Evolutionary conservation across 208 protist genomes (phyloP).

Genomic region (Acanthamoeba triangularis): DNA sequence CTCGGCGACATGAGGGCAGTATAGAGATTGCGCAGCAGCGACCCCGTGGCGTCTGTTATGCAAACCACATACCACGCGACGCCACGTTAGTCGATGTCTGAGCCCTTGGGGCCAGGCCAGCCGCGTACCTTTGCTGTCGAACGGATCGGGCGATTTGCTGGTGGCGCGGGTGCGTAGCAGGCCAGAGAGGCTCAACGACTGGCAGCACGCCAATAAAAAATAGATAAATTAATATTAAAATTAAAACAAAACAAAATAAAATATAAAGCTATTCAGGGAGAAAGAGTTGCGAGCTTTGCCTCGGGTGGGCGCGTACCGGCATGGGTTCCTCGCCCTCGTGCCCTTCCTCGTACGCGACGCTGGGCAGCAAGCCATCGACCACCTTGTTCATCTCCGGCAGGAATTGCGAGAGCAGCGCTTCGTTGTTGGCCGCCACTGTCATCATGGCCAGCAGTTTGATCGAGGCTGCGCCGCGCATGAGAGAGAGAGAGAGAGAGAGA

Average conservation of each 20-base stretch:
- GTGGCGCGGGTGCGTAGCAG: background rate
- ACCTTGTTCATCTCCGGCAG: conserved; percentile 32
- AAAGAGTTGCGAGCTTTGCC: background rate
- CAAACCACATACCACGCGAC: background rate
- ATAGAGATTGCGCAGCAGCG: background rate
- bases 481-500: background rate
- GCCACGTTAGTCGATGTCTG: background rate
- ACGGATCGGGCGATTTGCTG: background rate
- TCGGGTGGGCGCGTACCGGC: background rate
- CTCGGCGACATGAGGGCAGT: background rate
- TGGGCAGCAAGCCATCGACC: background rate
- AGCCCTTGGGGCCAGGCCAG: too few relatives aligned
- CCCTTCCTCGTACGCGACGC: background rate
- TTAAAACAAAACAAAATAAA: background rate
- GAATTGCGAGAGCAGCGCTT: background rate
- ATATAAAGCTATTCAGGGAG: background rate
- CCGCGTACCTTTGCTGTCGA: conserved; percentile 7
- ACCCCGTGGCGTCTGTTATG: background rate
- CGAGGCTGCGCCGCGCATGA: background rate
- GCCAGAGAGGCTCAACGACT: conserved; percentile 13
- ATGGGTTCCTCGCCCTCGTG: conserved; percentile 1
- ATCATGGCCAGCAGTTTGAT: conserved; percentile 45
- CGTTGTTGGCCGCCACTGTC: conserved; percentile 46
- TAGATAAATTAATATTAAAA: too few relatives aligned
- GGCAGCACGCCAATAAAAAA: background rate